Evolutionary conservation across 805 yeast genomes (phyloP), one percentile per base, ranked within the genome.

Genomic region (Saccharomycopsis javanensis): DNA sequence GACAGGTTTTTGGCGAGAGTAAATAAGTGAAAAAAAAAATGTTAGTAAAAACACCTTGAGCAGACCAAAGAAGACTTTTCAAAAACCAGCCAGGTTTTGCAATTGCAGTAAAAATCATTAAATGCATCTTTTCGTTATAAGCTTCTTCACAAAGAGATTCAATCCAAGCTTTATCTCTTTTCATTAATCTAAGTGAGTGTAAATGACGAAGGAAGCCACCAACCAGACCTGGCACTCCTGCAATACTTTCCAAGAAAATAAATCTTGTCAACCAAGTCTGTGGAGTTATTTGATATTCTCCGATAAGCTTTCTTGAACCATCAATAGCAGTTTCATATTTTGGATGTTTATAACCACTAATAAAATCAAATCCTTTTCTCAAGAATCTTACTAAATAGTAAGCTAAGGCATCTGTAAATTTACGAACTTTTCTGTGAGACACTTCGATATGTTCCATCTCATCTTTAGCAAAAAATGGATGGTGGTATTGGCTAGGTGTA

Each of bases 151-250:
- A 71, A 42, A 85, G 71, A 1, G 90, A 83, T 67, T 85, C 88
- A 60, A 85, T 76, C 85, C 88, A 85, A 1, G 87, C 89, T 64
- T 81, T 78, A 66, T 85, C 91, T 59, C 90, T 70, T 64, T 75
- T 75, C 62, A 85, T 71, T 53, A 83, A 67, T 62, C 91, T 71
- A 52, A 85, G 66, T 1, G 87, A 78, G 61, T 81, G 83, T 64
- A 85, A 73, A 66, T 85, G 90, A 57, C 90, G 76, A 48, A 85
- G 68, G 69, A 83, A 85, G 1, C 86, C 85, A 2, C 87, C 91
- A 51, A 82, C 86, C 75, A 83, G 79, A 10, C 91, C 90, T 1
- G 91, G 91, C n/a, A 85, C 87, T 7, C 88, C 90, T 4, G 91
- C 91, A 57, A 85, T 75, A 59, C 83, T 77, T 67, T 85, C 91